Evolutionary conservation across 1,284 basidiomycete genomes (phyloP).

Genomic region (Irpex sp.): DNA sequence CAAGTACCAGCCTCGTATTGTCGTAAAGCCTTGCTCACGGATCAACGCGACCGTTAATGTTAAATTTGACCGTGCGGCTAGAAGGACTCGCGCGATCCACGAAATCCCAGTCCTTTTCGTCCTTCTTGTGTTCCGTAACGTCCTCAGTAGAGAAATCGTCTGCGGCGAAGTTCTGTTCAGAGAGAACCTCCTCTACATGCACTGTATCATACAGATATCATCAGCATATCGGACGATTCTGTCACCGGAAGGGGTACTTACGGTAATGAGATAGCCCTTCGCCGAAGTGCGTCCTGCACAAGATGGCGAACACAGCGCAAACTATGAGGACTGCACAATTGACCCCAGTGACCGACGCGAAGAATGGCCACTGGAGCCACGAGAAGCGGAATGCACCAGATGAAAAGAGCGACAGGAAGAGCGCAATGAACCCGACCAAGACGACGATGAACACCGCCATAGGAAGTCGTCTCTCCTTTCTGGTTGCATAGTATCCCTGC

Average conservation of each 20-base stretch:
- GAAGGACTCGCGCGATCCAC: slow-evolving; percentile 15
- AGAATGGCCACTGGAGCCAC: slow-evolving; percentile 54
- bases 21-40: too few relatives aligned
- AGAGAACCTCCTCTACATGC: slow-evolving; percentile 40
- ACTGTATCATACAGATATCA: slow-evolving; percentile 27
- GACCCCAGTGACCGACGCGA: slow-evolving; percentile 42
- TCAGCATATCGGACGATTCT: background rate
- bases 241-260: slow-evolving; percentile 14
- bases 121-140: slow-evolving; percentile 19
- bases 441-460: slow-evolving; percentile 44
- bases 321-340: slow-evolving; percentile 44
- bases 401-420: slow-evolving; percentile 51
- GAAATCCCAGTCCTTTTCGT: slow-evolving; percentile 20
- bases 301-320: slow-evolving; percentile 41
- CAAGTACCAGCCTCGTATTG: too few relatives aligned
- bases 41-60: background rate
- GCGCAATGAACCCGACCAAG: slow-evolving; percentile 33
- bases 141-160: slow-evolving; percentile 40
- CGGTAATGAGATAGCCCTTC: slow-evolving; percentile 50
- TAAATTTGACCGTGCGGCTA: slow-evolving; percentile 18
- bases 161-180: slow-evolving; percentile 40
- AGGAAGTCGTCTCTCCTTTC: slow-evolving; percentile 38
- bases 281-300: slow-evolving; percentile 47
- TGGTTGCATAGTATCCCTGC: slow-evolving; percentile 52
- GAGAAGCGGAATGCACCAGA: slow-evolving; percentile 51